These are phyloP conservation scores for Kingdonia uniflora DNA, from an alignment of 164 flowering plant genomes.

Conservation along the genomic window DNA sequence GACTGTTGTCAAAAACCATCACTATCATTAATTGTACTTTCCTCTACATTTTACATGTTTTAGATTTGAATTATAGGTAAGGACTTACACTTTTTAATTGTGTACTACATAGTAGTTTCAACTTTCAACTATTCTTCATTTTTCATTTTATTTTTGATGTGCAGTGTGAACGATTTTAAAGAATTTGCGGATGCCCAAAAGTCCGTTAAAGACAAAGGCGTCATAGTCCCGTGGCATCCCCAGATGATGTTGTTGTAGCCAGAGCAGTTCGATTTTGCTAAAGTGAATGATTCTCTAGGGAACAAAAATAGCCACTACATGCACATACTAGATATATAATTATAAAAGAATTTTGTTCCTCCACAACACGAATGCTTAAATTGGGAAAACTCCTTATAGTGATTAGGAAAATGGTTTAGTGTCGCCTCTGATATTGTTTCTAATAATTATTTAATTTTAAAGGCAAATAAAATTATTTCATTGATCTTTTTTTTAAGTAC, in stretches of 20 bases:
- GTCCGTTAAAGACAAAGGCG: slow-evolving; percentile 69
- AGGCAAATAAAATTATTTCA: no score
- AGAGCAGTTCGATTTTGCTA: slow-evolving; percentile 44
- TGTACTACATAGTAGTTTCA: no score
- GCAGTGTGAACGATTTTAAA: slow-evolving; percentile 71
- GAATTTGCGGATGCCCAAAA: slow-evolving; percentile 68
- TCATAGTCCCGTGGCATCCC: slow-evolving; percentile 83
- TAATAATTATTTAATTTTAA: not conserved
- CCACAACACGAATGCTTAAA: not conserved
- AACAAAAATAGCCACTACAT: not conserved
- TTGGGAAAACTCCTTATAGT: not conserved
- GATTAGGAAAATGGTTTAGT: not conserved
- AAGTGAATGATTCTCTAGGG: slow-evolving; percentile 28
- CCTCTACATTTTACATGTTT: no score
- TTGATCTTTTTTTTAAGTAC: no score
- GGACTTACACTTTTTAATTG: no score
- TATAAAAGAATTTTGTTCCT: not conserved
- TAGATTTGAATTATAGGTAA: no score
- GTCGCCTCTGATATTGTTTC: not conserved
- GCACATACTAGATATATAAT: not conserved
- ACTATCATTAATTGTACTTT: no score
- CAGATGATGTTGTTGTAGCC: slow-evolving; percentile 74
- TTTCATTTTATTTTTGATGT: not conserved
- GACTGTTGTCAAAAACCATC: no score
- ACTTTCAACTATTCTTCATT: not conserved